A percentile compares a stretch with the other conserved stretches of the same genome.
These are phyloP conservation scores for Fagopyrum tataricum DNA, from an alignment of 148 eudicot genomes.

Conservation along the genomic window DNA sequence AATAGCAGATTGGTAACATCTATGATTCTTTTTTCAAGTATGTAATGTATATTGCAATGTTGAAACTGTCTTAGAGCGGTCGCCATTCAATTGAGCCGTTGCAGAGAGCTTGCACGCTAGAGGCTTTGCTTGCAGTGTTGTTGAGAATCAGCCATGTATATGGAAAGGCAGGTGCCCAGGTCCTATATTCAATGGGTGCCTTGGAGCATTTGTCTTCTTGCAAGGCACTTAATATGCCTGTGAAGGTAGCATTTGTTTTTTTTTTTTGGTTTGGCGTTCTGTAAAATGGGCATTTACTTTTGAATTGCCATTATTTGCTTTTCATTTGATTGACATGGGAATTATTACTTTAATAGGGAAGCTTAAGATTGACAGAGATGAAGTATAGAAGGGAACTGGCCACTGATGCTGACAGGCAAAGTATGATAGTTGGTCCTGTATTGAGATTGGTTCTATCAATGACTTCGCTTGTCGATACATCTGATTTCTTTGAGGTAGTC, in stretches of 20 bases:
- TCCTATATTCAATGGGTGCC: slow-evolving; percentile 78
- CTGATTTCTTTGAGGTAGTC: slow-evolving; percentile 85
- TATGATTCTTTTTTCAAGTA: neutral
- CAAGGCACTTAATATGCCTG: slow-evolving; percentile 63
- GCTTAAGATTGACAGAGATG: slow-evolving; percentile 43
- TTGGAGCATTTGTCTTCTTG: slow-evolving; percentile 77
- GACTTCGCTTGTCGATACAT: slow-evolving; percentile 76
- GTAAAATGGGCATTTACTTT: slow-evolving; percentile 41
- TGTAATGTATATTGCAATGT: neutral
- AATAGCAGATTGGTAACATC: neutral
- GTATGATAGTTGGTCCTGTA: slow-evolving; percentile 67
- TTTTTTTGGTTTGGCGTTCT: neutral
- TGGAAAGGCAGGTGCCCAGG: slow-evolving; percentile 84
- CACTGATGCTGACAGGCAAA: slow-evolving; percentile 45
- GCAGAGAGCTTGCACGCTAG: slow-evolving; percentile 84
- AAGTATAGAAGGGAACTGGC: slow-evolving; percentile 46
- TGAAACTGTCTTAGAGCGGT: slow-evolving; percentile 42
- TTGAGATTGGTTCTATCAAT: slow-evolving; percentile 79
- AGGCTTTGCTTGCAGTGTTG: slow-evolving; percentile 84
- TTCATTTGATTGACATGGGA: slow-evolving; percentile 13
- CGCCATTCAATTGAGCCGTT: slow-evolving; percentile 63
- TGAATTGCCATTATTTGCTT: slow-evolving; percentile 5
- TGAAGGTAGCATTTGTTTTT: slow-evolving; percentile 49
- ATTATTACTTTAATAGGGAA: slow-evolving; percentile 37
- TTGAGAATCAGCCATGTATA: slow-evolving; percentile 81